A percentile compares a stretch with the other conserved stretches of the same genome.
These are phyloP conservation scores for Phaeotremella skinneri DNA, from an alignment of 768 basidiomycete species.

Conservation along the genomic window DNA sequence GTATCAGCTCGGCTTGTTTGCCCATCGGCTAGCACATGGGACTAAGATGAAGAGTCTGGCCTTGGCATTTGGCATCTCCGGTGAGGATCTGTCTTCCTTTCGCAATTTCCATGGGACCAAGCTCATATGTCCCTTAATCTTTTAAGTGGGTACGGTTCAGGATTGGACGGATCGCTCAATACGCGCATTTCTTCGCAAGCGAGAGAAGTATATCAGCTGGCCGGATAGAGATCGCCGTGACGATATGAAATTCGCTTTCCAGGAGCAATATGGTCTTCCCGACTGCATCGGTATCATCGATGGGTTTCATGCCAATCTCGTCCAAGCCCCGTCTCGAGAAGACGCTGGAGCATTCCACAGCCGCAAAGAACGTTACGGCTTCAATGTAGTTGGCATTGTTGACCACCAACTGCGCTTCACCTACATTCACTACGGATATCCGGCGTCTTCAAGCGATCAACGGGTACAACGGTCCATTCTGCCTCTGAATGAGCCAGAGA, in stretches of 20 bases:
- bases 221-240: too few relatives aligned
- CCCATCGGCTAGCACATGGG: slow-evolving; percentile 10
- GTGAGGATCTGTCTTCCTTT: too few relatives aligned
- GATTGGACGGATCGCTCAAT: too few relatives aligned
- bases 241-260: too few relatives aligned
- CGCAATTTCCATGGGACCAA: too few relatives aligned
- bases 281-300: slow-evolving; percentile 8
- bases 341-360: slow-evolving; percentile 1
- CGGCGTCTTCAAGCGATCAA: too few relatives aligned
- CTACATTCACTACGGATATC: background rate
- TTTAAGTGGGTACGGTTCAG: too few relatives aligned
- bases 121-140: too few relatives aligned
- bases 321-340: background rate
- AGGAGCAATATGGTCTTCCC: background rate
- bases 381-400: background rate
- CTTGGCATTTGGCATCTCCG: background rate
- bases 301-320: slow-evolving; percentile 6
- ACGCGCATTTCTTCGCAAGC: too few relatives aligned
- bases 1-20: slow-evolving; percentile 1
- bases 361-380: slow-evolving; percentile 5
- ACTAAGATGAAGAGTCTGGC: background rate
- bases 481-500: too few relatives aligned
- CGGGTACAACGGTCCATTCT: too few relatives aligned
- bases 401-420: background rate
- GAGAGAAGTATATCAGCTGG: too few relatives aligned